phyloP scores from a whole-genome alignment of 2,329 filamentous ascomycete species.

The Hypomyces rosellus region DNA sequence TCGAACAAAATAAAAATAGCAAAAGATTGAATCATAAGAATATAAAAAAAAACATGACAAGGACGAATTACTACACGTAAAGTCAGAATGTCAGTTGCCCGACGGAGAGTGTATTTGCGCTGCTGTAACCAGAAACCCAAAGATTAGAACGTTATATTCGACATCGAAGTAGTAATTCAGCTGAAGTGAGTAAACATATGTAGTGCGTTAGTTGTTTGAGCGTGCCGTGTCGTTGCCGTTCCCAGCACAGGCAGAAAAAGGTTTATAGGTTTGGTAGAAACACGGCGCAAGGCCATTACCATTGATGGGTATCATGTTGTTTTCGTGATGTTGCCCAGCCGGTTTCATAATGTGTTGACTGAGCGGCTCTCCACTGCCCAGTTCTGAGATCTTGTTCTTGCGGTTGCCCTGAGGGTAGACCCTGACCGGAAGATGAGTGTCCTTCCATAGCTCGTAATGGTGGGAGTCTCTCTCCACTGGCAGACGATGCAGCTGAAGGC shows the following conservation, averaged over 20 bases:
- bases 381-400: conserved; percentile 31
- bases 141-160: conserved; percentile 7
- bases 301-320: conserved; percentile 15
- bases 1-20: neutral
- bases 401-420: conserved; percentile 19
- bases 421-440: conserved; percentile 15
- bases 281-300: conserved; percentile 6
- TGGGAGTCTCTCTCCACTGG: conserved; percentile 39
- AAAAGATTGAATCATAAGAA: conserved; percentile 3
- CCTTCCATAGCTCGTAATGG: conserved; percentile 42
- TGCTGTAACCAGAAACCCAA: conserved; percentile 8
- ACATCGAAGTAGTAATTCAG: conserved; percentile 3
- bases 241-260: neutral
- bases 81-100: conserved; percentile 15
- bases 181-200: conserved; percentile 2
- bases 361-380: conserved; percentile 30
- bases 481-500: conserved; percentile 31
- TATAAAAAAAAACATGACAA: conserved; percentile 6
- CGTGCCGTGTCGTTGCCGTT: conserved; percentile 1
- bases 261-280: conserved; percentile 4
- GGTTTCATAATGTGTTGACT: conserved; percentile 26
- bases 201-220: neutral
- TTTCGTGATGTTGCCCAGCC: conserved; percentile 31
- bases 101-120: conserved; percentile 14
- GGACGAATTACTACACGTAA: conserved; percentile 11